phyloP scores from a whole-genome alignment of 169 alveolate genomes.

The Babesia caballi region DNA sequence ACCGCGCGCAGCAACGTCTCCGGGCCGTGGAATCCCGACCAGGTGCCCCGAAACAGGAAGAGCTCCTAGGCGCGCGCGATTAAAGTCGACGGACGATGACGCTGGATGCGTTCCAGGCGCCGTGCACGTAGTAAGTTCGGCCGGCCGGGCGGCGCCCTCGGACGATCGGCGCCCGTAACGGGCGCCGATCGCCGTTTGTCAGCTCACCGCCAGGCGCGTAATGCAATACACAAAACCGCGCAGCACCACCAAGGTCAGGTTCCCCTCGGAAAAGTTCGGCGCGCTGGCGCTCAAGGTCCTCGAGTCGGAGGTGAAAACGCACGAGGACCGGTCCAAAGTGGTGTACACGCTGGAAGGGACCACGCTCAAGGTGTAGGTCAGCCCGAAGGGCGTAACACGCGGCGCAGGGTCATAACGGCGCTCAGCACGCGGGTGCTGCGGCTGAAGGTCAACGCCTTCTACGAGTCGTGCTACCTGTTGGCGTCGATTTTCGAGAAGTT shows the following conservation, averaged over 20 bases:
- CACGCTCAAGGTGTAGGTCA: constrained; percentile 49
- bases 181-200: too few species aligned
- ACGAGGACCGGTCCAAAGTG: constrained; percentile 22
- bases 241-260: constrained; percentile 29
- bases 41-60: constrained; percentile 21
- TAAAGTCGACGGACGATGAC: neutral
- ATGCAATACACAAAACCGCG: neutral
- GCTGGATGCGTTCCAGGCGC: neutral
- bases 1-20: constrained; percentile 34
- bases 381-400: neutral
- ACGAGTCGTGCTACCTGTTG: constrained; percentile 58
- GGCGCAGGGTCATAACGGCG: constrained; percentile 40
- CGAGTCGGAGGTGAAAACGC: constrained; percentile 35
- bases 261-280: constrained; percentile 46
- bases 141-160: too few species aligned
- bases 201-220: too few species aligned
- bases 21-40: constrained; percentile 68
- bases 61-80: neutral
- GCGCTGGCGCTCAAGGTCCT: constrained; percentile 32
- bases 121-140: constrained; percentile 15
- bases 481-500: constrained; percentile 46
- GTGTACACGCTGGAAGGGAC: constrained; percentile 19
- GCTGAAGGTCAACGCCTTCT: constrained; percentile 56
- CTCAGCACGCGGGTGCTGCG: constrained; percentile 18
- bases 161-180: too few species aligned